Evolutionary conservation across 2,329 filamentous ascomycete genomes (phyloP).

Genomic region (Basipetospora sp.): DNA sequence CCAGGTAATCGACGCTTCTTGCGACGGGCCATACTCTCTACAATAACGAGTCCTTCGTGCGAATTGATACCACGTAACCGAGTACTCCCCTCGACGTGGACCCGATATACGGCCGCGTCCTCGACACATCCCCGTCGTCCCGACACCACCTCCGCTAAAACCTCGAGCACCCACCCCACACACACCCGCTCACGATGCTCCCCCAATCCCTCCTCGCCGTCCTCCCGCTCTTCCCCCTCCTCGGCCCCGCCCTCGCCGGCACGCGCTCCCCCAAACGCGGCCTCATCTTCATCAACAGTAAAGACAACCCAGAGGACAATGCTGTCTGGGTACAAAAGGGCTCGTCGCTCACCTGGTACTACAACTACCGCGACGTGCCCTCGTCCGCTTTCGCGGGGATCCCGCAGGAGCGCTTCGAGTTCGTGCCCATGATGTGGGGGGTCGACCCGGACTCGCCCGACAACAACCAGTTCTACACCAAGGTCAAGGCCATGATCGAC

Average conservation of each 20-base stretch:
- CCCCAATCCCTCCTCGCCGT: background rate
- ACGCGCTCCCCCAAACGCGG: slow-evolving; percentile 49
- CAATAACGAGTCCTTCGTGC: no score
- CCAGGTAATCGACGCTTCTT: no score
- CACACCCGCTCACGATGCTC: slow-evolving; percentile 1
- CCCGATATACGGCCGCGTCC: no score
- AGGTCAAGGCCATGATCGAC: slow-evolving; percentile 39
- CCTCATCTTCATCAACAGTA: slow-evolving; percentile 51
- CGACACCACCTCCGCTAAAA: background rate
- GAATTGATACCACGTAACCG: no score
- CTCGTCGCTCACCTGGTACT: slow-evolving; percentile 65
- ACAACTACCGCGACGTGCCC: slow-evolving; percentile 55
- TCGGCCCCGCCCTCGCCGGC: background rate
- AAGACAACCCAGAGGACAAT: slow-evolving; percentile 44
- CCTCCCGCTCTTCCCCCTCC: background rate
- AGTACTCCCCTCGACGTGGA: no score
- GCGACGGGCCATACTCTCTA: no score
- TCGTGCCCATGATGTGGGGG: slow-evolving; percentile 32
- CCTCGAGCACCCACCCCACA: no score
- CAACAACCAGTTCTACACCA: slow-evolving; percentile 45
- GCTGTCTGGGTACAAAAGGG: slow-evolving; percentile 43
- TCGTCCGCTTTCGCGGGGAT: slow-evolving; percentile 34
- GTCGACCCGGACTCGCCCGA: slow-evolving; percentile 19
- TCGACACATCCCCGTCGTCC: no score
- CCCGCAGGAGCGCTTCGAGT: slow-evolving; percentile 46